Evolutionary conservation across 2,329 filamentous ascomycete genomes (phyloP), one percentile per base, ranked within the genome.

Genomic region (Aureobasidium sp.): DNA sequence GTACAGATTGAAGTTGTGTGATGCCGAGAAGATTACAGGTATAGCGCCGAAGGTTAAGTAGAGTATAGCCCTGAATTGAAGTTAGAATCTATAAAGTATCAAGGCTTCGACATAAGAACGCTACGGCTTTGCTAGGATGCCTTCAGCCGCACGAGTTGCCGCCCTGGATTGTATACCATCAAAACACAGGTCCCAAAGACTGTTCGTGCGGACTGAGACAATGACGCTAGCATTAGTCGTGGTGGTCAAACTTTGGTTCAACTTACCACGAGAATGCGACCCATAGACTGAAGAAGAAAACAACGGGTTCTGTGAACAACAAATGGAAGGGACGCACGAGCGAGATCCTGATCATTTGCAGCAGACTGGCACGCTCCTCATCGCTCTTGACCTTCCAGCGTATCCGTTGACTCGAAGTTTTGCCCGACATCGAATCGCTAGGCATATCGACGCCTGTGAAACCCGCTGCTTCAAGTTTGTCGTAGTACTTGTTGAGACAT

Each of bases 271-370:
- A 87, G 73, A 97, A 97, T 0, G 90, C 82, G 0, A 92, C 87
- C 92, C 92, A 97, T 0, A 96, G 79, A 0, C 88, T 91, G 77
- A 97, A 97, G 77, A 84, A 91, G 74, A 92, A 91, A 15, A 92
- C 88, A 10, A 91, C 86, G 0, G 88, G 87, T 67, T 92, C 89
- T 0, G 88, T 92, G 66, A 87, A 76, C 17, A 92, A 83, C 1
- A 92, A 81, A 69, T 87, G 84, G 72, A 96, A 95, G 0, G 92
- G 92, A 0, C 92, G 83, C 66, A 84, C 86, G 7, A 93, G 75
- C 0, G 90, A 94, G 13, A 90, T 84, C 6, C 79, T 78, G 59
- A 96, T 86, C 83, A 92, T 89, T 63, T 82, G 84, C 20, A 70
- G 68, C 12, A 96, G 72, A 0, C 85, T 87, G 29, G 83, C 83